Base-by-base conservation (phyloP, 2,329 filamentous ascomycete genomes). In the Ophiostoma sp. region DNA sequence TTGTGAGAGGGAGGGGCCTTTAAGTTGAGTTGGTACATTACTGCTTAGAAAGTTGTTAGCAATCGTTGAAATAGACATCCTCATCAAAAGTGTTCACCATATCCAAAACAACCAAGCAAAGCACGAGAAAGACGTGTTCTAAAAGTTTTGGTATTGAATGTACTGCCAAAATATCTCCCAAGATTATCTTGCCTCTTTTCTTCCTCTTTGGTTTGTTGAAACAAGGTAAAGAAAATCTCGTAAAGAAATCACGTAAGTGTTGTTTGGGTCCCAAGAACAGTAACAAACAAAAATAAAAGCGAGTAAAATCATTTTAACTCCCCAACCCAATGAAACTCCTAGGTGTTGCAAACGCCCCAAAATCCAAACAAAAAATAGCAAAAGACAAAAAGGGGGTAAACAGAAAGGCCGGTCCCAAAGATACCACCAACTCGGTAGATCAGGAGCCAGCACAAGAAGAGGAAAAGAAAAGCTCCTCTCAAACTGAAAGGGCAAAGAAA, bases 91-190 rank as follows among this genome's bases (percentile, higher is more conserved):
- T 22, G 2, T 7, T 25, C 33, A 25, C 2, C n/a, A 36, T 12
- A 17, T 25, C 19, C 33, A 15, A 39, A n/a, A 15, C 22, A 64
- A 25, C 33, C 9, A 42, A 15, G 15, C 17, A 33, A 33, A 3
- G n/a, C 8, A 25, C 22, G 12, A 45, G 22, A 39, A 25, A 66
- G 61, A 19, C 8, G 25, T 59, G 55, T 39, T 66, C 36, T 45
- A 42, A 66, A 66, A 7, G n/a, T 66, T 66, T 66, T 28, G 22
- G 61, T 66, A 66, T 66, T 66, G 36, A 45, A 66, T 66, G 61
- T 19, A 45, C 61, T 66, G 61, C 36, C 36, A 28, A 12, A 45
- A 66, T 66, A 66, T 66, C 64, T 33, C 42, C 42, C 39, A 36
- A 50, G 42, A 50, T 68, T 17, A 11, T 48, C 61, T 25, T 45